Percentiles rank a stretch among this genome's conserved stretches.
Conservation (phyloP, 305 asterid species). For the Solanum hybrid region DNA sequence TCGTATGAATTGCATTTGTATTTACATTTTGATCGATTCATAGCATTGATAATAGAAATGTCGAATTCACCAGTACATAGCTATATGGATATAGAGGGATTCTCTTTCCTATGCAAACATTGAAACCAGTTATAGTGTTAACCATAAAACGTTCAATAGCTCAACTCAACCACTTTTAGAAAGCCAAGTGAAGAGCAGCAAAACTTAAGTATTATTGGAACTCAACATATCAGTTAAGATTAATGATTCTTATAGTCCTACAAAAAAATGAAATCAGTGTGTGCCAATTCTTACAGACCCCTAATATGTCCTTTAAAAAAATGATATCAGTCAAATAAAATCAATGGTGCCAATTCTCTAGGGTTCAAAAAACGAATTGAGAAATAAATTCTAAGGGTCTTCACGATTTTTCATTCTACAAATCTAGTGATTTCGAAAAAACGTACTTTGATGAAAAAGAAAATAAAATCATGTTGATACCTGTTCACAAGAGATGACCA, state of each 20-base stretch:
- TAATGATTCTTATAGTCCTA: slow-evolving; percentile 17
- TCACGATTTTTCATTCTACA: no score
- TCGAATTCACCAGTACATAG: background rate
- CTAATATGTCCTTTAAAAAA: no score
- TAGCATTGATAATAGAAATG: background rate
- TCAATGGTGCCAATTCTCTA: no score
- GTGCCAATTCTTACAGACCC: no score
- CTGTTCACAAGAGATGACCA: no score
- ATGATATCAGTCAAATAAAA: no score
- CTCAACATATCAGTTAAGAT: slow-evolving; percentile 22
- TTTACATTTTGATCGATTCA: background rate
- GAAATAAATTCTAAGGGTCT: no score
- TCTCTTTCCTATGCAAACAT: slow-evolving; percentile 28
- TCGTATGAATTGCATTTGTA: background rate
- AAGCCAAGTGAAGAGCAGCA: slow-evolving; percentile 21
- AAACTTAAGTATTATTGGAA: slow-evolving; percentile 16
- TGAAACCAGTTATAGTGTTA: slow-evolving; percentile 15
- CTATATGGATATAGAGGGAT: slow-evolving; percentile 26
- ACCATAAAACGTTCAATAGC: slow-evolving; percentile 19
- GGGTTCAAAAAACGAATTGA: no score
- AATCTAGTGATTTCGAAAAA: no score
- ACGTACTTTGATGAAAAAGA: no score
- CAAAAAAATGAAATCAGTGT: background rate
- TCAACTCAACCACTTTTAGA: slow-evolving; percentile 22
- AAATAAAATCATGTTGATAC: no score